phyloP scores from a whole-genome alignment of 108 stramenopile species.

The Hondaea fermentalgiana region DNA sequence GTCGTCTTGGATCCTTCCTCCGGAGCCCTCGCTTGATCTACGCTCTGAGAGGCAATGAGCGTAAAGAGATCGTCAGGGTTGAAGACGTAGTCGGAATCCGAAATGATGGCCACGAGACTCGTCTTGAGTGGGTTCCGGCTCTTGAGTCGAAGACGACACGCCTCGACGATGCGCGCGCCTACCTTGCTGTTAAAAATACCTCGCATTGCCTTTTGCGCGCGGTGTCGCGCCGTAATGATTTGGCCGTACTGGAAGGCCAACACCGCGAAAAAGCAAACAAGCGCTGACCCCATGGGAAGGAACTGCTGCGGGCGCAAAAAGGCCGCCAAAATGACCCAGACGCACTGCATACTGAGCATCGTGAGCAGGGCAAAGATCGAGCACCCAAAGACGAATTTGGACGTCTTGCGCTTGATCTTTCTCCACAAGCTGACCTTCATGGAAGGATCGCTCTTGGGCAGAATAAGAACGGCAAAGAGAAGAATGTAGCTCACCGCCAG shows the following conservation, averaged over 20 bases:
- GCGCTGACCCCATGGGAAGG: not conserved
- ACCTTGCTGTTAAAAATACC: not conserved
- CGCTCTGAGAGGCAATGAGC: no score
- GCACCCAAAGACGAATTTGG: not conserved
- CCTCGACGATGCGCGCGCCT: not conserved
- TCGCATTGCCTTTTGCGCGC: not conserved
- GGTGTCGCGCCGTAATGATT: not conserved
- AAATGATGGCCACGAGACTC: not conserved
- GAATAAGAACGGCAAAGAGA: not conserved
- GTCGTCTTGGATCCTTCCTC: no score
- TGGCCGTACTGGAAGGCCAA: not conserved
- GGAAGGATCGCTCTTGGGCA: no score
- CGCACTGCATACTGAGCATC: not conserved
- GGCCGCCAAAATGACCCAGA: not conserved
- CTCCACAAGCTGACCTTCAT: no score
- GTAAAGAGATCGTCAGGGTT: not conserved
- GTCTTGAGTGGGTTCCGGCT: not conserved
- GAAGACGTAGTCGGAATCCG: not conserved
- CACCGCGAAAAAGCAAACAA: not conserved
- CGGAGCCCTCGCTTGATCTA: no score
- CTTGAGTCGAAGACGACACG: not conserved
- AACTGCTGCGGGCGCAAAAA: not conserved
- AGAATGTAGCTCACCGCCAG: not conserved
- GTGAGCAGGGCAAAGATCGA: not conserved
- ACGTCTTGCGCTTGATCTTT: not conserved